Base-by-base conservation (phyloP, 352 stramenopile species). In the Phytopythium cucurbitacearum region DNA sequence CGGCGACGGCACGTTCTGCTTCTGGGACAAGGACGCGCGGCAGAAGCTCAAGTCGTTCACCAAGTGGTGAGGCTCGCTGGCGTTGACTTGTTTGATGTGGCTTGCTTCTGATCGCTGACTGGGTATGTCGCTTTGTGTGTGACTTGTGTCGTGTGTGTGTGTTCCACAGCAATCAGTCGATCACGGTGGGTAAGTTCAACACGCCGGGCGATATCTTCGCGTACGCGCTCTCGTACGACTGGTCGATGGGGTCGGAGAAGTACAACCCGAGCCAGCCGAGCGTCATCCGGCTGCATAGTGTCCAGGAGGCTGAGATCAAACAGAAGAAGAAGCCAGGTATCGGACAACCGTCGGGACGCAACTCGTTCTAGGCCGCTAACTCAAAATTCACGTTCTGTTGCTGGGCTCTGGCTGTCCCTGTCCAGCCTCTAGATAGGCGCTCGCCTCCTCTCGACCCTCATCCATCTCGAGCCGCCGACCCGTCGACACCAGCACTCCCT, bases 21-120 rank as follows among this genome's bases (percentile, higher is more conserved):
- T 99, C 74, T 99, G 97, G 97, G 96, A 99, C 79, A 98, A 98
- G 73, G 95, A 99, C 63, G 97, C 94, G 15, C 97, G 97, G 36
- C 94, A 99, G 70, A 88, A 96, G 56, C 84, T 99, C 49, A 99
- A 98, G 76, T 73, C 69, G 7, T 95, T 94, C 49, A 66, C 64
- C 54, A 94, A 91, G 75, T 77, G 71, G 77, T 90, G 72, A 28
- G 21, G 21, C 21, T 28, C 21, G 21, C 21, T 28, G 21, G 21
- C 21, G 21, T 61, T 41, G 37, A n/a, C 11, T 7, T 16, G 15
- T 9, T 46, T 42, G 13, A 39, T 45, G 47, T 1, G 37, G 40
- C 6, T 1, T 10, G 13, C 6, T 59, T 4, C 34, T 49, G 43
- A 6, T 28, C 9, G 34, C 21, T 28, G 21, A 28, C 21, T 28